Conservation (phyloP, 83 land plant genomes). For the Picea abies region DNA sequence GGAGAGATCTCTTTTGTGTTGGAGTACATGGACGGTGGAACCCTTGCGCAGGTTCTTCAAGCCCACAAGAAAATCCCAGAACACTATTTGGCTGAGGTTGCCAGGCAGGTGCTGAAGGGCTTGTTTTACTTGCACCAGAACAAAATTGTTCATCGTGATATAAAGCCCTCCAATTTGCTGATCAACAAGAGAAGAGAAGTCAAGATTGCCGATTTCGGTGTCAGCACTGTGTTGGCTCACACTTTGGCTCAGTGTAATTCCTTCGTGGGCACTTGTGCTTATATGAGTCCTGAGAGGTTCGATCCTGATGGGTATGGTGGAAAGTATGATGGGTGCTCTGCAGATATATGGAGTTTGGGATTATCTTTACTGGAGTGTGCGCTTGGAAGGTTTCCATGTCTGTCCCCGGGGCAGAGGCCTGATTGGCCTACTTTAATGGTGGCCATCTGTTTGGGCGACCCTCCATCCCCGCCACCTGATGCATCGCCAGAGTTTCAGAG, state of each 20-base stretch:
- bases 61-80: constrained; percentile 30
- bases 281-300: constrained; percentile 52
- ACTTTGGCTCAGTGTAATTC: constrained; percentile 40
- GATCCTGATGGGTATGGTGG: constrained; percentile 50
- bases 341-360: constrained; percentile 53
- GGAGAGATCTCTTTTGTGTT: constrained; percentile 44
- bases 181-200: constrained; percentile 34
- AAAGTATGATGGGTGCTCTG: constrained; percentile 36
- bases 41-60: constrained; percentile 30
- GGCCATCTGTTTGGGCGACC: constrained; percentile 44
- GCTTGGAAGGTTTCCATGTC: constrained; percentile 39
- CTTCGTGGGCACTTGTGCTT: constrained; percentile 55
- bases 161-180: constrained; percentile 49
- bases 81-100: constrained; percentile 28
- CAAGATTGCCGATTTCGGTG: constrained; percentile 54
- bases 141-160: constrained; percentile 50
- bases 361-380: constrained; percentile 45
- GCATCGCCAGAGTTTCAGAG: constrained; percentile 42
- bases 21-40: constrained; percentile 49
- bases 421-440: constrained; percentile 51
- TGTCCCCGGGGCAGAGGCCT: constrained; percentile 37
- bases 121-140: constrained; percentile 35
- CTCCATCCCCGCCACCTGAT: constrained; percentile 43
- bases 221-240: constrained; percentile 41
- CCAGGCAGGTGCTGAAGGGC: constrained; percentile 41